A percentile compares a stretch with the other conserved stretches of the same genome.
phyloP scores from a whole-genome alignment of 2,329 filamentous ascomycete genomes.

The Parascedosporium putredinis region DNA sequence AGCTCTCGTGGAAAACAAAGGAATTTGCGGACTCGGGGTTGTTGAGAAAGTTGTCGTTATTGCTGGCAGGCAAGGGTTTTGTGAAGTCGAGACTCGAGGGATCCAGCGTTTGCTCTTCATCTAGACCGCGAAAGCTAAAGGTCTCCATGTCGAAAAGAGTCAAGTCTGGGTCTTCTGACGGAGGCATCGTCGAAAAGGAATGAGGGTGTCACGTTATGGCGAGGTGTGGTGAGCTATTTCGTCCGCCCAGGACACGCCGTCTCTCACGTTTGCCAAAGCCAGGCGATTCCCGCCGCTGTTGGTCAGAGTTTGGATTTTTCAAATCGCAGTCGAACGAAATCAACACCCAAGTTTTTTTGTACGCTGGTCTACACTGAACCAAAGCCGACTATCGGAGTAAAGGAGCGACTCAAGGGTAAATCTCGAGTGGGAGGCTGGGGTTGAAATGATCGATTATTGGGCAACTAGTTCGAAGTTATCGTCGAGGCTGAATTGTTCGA shows the following conservation, averaged over 20 bases:
- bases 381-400: too few species aligned
- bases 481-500: too few species aligned
- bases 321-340: too few species aligned
- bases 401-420: too few species aligned
- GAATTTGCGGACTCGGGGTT: conserved; percentile 16
- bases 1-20: conserved; percentile 21
- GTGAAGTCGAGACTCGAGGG: conserved; percentile 2
- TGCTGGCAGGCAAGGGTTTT: not conserved
- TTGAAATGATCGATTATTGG: too few species aligned
- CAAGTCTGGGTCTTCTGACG: not conserved
- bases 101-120: conserved; percentile 5
- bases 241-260: not conserved
- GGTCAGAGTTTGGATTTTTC: too few species aligned
- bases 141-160: not conserved
- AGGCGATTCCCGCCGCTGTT: too few species aligned
- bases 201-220: not conserved
- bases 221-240: conserved; percentile 1
- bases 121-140: not conserved
- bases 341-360: too few species aligned
- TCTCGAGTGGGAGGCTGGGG: too few species aligned
- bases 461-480: too few species aligned
- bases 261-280: too few species aligned
- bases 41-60: conserved; percentile 2
- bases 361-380: too few species aligned
- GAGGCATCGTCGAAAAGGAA: not conserved